Evolutionary conservation across 345 rosid species (phyloP), one percentile per base, ranked within the genome.

Genomic region (Bretschneidera sinensis): DNA sequence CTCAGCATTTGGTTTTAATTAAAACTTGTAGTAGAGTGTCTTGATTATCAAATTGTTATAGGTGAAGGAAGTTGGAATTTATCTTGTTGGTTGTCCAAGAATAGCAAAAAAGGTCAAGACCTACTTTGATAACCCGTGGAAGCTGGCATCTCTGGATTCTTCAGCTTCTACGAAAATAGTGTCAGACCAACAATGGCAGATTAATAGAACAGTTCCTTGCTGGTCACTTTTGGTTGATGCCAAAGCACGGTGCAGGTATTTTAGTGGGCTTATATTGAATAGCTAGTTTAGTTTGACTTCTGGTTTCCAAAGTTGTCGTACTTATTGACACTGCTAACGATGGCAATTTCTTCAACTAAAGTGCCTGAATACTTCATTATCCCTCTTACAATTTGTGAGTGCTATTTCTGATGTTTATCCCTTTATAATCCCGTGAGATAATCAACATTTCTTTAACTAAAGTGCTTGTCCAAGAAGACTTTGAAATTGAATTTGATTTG

Each of bases 51-150:
- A 23, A 66, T 45, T 70, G 43, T 59, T 60, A 9, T 66, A 88
- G 96, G 96, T 91, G 62, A 91, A 91, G 72, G 94, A 91, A 72
- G 74, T 91, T 52, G 96, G 94, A 35, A 75, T 91, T 59, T 91
- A 86, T 80, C 83, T 91, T 0, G 82, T 69, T 55, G 85, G 77
- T 33, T 91, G 98, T 77, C 83, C 80, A 0, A 54, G n/a, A 68
- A 76, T 88, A 48, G 96, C 81, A 1, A 61, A 59, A 63, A 67
- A 66, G 59, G 81, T 86, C 8, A 85, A 81, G 70, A 62, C 66
- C 34, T 91, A 86, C 72, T 85, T 78, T 31, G 57, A 76, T 33
- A 91, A 86, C 76, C 64, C 84, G 20, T 88, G 98, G 98, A 68
- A 28, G 62, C 82, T 91, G 33, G 74, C 79, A 22, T 69, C 78